Evolutionary conservation across 345 rosid genomes (phyloP), one percentile per base, ranked within the genome.

Genomic region (Microcos paniculata): DNA sequence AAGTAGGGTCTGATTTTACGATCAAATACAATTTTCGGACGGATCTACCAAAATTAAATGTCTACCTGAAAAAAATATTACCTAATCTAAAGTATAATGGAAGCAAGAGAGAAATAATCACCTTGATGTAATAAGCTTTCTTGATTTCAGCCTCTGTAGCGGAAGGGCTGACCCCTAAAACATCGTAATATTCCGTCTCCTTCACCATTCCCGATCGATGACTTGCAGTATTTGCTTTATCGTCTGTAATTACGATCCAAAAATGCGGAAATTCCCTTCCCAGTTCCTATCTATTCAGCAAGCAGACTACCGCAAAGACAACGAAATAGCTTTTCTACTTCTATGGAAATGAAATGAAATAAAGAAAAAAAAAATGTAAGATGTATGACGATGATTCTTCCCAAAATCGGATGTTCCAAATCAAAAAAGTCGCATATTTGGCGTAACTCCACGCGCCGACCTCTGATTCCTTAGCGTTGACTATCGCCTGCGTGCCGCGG

Each of bases 61-160:
- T 28, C 16, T 2, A 28, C 12, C 2, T 4, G 9, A 48, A 48
- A 8, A 67, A n/a, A 43, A n/a, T n/a, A 3, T 8, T 0, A 67
- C 72, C 72, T 18, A 69, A 67, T 45, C 64, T 28, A 11, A 16
- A 26, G 15, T 10, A 55, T n/a, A 24, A 67, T 51, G 3, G 53
- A 5, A 2, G 15, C 6, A 19, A 16, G 15, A 73, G 26, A 69
- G 77, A 62, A 66, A 66, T 46, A 73, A 65, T 38, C 73, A 93
- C 99, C 99, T 90, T 96, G 70, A 90, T 84, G 84, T 93, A 96
- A 74, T 93, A 96, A 77, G 98, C 99, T 82, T 93, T 96, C 86
- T 93, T 96, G 79, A 96, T 96, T 87, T 93, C 99, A 63, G 97
- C 81, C 74, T 96, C 99, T 0, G 96, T 82, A 80, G 98, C 98